Conservation (phyloP, 805 yeast genomes). For the Candida ovalis region DNA sequence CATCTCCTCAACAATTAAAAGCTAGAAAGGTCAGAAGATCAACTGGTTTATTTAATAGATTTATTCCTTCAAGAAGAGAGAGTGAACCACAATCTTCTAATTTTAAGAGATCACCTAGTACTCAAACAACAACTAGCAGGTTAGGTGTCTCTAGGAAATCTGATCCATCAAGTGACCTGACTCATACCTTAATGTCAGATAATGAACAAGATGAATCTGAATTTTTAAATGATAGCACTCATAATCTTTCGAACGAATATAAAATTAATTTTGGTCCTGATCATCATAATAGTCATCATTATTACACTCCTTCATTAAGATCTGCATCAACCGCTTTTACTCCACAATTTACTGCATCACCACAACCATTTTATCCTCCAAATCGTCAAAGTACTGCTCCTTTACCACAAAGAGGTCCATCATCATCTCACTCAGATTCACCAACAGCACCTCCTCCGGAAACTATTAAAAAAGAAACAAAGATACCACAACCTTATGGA, state of each 20-base stretch:
- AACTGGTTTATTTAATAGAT: slow-evolving; percentile 20
- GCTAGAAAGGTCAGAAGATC: slow-evolving; percentile 21
- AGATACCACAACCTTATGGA: slow-evolving; percentile 11
- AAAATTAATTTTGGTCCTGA: background rate
- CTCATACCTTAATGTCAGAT: background rate
- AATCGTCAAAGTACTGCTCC: slow-evolving; percentile 3
- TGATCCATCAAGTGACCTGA: slow-evolving; percentile 5
- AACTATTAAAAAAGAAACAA: background rate
- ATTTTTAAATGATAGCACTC: background rate
- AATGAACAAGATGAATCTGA: background rate
- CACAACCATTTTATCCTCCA: background rate
- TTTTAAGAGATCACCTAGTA: background rate
- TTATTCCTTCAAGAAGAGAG: slow-evolving; percentile 28
- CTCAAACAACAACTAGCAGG: background rate
- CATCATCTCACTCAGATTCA: background rate
- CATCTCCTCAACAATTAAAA: background rate
- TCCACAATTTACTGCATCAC: background rate
- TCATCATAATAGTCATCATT: background rate
- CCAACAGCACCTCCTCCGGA: background rate
- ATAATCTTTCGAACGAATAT: background rate
- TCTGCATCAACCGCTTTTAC: background rate
- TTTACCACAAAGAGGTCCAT: slow-evolving; percentile 3
- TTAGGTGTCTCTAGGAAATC: slow-evolving; percentile 11
- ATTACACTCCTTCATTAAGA: background rate
- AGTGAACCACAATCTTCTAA: slow-evolving; percentile 16